Conservation (phyloP, 345 rosid species). For the Acer yangbiense region DNA sequence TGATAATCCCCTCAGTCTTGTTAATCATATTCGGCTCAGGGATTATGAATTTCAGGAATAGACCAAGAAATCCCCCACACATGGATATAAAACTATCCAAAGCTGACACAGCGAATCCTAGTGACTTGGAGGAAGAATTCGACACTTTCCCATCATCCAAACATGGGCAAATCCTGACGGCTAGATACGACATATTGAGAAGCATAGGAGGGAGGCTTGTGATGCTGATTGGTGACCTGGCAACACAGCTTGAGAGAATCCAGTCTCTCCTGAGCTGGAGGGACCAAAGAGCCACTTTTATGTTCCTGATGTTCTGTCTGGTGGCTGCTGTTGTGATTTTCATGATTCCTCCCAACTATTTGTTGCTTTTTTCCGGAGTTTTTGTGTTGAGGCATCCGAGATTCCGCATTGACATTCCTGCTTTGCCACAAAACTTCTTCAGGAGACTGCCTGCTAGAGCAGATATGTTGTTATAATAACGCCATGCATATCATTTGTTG, state of each 20-base stretch:
- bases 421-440: slow-evolving; percentile 30
- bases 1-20: slow-evolving; percentile 27
- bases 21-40: slow-evolving; percentile 20
- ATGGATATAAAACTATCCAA: slow-evolving; percentile 44
- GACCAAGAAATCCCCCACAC: slow-evolving; percentile 52
- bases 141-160: slow-evolving; percentile 49
- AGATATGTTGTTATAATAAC: slow-evolving; percentile 20
- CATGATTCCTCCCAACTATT: background rate
- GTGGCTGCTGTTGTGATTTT: slow-evolving; percentile 1
- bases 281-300: slow-evolving; percentile 39
- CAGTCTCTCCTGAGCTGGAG: slow-evolving; percentile 34
- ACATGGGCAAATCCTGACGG: slow-evolving; percentile 24
- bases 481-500: too few relatives aligned
- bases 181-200: slow-evolving; percentile 51
- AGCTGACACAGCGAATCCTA: slow-evolving; percentile 24
- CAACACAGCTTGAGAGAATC: slow-evolving; percentile 43
- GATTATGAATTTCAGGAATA: slow-evolving; percentile 15
- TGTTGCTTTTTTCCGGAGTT: background rate
- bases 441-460: slow-evolving; percentile 32
- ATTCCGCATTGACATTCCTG: slow-evolving; percentile 10
- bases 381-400: slow-evolving; percentile 27
- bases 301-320: slow-evolving; percentile 33
- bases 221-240: slow-evolving; percentile 42
- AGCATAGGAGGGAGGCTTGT: slow-evolving; percentile 41
- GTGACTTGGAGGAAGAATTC: slow-evolving; percentile 52